Evolutionary conservation across 2,329 filamentous ascomycete genomes (phyloP).

Genomic region (Sordariomycetes sp.): DNA sequence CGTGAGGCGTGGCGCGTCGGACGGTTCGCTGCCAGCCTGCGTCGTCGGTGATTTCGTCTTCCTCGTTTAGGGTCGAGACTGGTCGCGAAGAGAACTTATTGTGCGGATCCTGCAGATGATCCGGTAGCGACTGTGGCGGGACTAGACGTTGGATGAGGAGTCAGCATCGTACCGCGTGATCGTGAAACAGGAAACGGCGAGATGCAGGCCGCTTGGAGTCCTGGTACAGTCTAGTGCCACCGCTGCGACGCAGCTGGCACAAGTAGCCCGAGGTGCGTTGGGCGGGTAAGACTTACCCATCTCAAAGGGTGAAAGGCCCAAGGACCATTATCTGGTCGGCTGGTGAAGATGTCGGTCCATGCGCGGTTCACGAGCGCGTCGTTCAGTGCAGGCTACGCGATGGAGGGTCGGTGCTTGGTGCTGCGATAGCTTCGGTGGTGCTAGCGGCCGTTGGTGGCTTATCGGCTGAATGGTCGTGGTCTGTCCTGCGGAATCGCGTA

Average conservation of each 20-base stretch:
- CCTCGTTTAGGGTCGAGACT: conserved; percentile 42
- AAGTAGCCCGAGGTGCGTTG: background rate
- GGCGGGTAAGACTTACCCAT: conserved; percentile 12
- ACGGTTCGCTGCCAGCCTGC: conserved; percentile 41
- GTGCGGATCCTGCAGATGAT: conserved; percentile 40
- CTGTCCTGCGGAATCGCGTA: too few species aligned
- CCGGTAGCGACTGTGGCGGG: conserved; percentile 51
- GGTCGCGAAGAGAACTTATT: conserved; percentile 43
- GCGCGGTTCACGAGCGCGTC: too few species aligned
- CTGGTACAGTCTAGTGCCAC: too few species aligned
- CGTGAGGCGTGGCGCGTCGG: conserved; percentile 32
- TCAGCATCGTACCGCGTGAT: background rate
- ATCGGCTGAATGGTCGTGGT: too few species aligned
- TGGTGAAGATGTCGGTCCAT: too few species aligned
- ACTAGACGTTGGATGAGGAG: conserved; percentile 21
- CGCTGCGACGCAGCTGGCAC: background rate
- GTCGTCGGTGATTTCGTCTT: conserved; percentile 38
- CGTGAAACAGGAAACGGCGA: conserved; percentile 1
- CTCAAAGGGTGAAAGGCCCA: too few species aligned
- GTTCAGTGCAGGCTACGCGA: too few species aligned
- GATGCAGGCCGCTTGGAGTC: background rate
- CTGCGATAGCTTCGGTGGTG: too few species aligned
- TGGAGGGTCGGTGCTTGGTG: too few species aligned
- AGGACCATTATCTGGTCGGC: too few species aligned
- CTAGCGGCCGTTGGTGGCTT: too few species aligned